Conservation (phyloP, 805 yeast species). For the Candida parachauliodes region DNA sequence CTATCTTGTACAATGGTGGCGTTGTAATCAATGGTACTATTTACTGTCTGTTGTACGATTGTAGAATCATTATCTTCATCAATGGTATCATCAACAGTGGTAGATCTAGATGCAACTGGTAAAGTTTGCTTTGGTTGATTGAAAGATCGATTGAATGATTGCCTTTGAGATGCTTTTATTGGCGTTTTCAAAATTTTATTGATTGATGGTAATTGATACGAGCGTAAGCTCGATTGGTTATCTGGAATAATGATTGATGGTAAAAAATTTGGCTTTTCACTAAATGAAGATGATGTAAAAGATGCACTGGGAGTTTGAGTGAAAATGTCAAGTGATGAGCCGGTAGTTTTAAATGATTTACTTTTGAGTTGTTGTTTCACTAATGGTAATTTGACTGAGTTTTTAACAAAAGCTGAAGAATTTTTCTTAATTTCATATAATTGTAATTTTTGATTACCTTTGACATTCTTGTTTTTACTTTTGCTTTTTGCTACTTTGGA, state of each 20-base stretch:
- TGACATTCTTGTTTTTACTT: not conserved
- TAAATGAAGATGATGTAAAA: conserved; percentile 6
- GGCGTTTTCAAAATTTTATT: conserved; percentile 44
- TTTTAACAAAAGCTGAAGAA: conserved; percentile 23
- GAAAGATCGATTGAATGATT: conserved; percentile 5
- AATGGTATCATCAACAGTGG: conserved; percentile 19
- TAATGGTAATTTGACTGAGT: conserved; percentile 11
- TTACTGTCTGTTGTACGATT: conserved; percentile 14
- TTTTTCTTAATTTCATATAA: conserved; percentile 36
- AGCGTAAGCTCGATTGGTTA: not conserved
- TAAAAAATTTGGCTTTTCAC: conserved; percentile 2
- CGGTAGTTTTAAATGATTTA: conserved; percentile 1
- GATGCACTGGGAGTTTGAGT: not conserved
- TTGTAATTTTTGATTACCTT: conserved; percentile 25
- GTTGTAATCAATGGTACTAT: conserved; percentile 9
- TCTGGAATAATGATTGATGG: conserved; percentile 10
- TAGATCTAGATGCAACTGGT: conserved; percentile 5
- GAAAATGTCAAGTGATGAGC: conserved; percentile 6
- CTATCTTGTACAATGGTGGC: conserved; percentile 11
- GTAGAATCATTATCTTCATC: conserved; percentile 23
- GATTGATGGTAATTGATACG: conserved; percentile 31
- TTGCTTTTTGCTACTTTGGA: conserved; percentile 21
- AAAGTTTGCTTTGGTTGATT: not conserved
- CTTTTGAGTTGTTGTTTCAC: conserved; percentile 6
- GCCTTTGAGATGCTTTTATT: conserved; percentile 21